These are phyloP conservation scores for Verticillium nonalfalfae DNA, from an alignment of 2,329 filamentous ascomycete genomes.

Conservation along the genomic window DNA sequence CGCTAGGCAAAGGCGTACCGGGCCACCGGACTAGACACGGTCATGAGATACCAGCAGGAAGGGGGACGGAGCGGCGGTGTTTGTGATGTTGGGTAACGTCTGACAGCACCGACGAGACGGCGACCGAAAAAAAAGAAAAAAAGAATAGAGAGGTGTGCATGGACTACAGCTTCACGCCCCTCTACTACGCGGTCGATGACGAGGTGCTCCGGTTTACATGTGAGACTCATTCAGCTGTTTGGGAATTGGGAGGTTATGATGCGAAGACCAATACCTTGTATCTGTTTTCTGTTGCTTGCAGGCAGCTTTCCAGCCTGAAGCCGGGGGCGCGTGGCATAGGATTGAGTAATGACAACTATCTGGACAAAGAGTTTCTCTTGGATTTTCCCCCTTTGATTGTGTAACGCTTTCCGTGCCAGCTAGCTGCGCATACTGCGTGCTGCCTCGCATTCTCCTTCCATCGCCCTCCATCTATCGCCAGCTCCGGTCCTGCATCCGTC, in stretches of 20 bases:
- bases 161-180: neutral
- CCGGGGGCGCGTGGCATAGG: slow-evolving; percentile 8
- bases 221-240: neutral
- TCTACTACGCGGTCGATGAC: neutral
- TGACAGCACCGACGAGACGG: neutral
- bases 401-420: neutral
- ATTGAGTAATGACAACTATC: slow-evolving; percentile 12
- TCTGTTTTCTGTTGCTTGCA: slow-evolving; percentile 11
- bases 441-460: neutral
- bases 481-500: neutral
- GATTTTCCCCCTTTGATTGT: too few relatives aligned
- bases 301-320: slow-evolving; percentile 10
- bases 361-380: neutral
- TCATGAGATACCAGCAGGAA: slow-evolving; percentile 11
- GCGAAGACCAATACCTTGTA: slow-evolving; percentile 13
- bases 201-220: neutral
- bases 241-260: slow-evolving; percentile 6
- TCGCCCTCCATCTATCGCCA: neutral
- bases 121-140: neutral
- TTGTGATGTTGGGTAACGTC: neutral
- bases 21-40: slow-evolving; percentile 5
- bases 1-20: neutral
- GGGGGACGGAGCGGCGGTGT: neutral
- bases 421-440: neutral
- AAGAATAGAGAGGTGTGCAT: neutral